These are phyloP conservation scores for Metschnikowia bowlesiae DNA, from an alignment of 805 yeast species.

Conservation along the genomic window DNA sequence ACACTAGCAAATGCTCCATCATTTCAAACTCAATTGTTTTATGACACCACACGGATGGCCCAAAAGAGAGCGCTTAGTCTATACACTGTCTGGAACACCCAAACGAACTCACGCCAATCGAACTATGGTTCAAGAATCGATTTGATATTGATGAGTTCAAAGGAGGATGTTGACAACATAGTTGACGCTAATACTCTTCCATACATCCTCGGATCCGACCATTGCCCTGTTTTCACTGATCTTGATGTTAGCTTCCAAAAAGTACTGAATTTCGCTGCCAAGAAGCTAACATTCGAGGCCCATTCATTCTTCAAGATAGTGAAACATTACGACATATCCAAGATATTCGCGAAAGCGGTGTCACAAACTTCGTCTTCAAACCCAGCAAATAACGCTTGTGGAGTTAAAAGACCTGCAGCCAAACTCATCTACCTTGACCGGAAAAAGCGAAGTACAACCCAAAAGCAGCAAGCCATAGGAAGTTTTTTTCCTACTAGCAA, in stretches of 20 bases:
- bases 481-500: slow-evolving; percentile 20
- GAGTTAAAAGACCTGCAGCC: background rate
- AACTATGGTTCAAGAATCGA: slow-evolving; percentile 91
- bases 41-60: slow-evolving; percentile 54
- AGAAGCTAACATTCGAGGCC: slow-evolving; percentile 21
- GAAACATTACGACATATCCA: slow-evolving; percentile 31
- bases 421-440: slow-evolving; percentile 4
- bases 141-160: slow-evolving; percentile 51
- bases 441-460: slow-evolving; percentile 2
- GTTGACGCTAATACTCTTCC: slow-evolving; percentile 59
- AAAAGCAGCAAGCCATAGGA: slow-evolving; percentile 21
- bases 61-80: slow-evolving; percentile 58
- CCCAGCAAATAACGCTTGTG: background rate
- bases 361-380: slow-evolving; percentile 2
- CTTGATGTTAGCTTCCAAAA: slow-evolving; percentile 28
- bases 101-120: slow-evolving; percentile 67
- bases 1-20: slow-evolving; percentile 11
- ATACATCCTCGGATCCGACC: slow-evolving; percentile 80
- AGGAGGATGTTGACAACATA: slow-evolving; percentile 27
- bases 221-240: slow-evolving; percentile 85
- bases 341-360: slow-evolving; percentile 20
- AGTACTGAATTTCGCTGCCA: background rate
- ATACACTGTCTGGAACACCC: slow-evolving; percentile 92
- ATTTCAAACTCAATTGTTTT: slow-evolving; percentile 29
- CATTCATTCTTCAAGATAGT: slow-evolving; percentile 17